Percentiles rank a stretch among this genome's conserved stretches.
phyloP scores from a whole-genome alignment of 306 rosid genomes.

The Fragaria iinumae region DNA sequence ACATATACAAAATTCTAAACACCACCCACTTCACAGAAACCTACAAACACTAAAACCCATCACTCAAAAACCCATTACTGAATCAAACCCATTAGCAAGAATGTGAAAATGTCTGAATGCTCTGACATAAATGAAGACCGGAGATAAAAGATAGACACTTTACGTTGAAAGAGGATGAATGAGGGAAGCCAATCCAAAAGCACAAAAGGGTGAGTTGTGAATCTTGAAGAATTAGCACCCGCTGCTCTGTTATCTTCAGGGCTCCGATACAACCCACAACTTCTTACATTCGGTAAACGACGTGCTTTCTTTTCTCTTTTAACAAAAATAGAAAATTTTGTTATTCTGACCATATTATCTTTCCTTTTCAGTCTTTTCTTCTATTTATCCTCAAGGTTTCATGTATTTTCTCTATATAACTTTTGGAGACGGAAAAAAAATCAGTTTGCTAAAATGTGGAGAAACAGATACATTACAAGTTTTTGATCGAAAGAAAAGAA shows the following conservation, averaged over 20 bases:
- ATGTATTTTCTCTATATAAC: too few species aligned
- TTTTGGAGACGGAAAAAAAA: too few species aligned
- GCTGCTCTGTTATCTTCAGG: conserved; percentile 38
- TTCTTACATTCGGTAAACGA: conserved; percentile 16
- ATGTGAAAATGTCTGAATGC: conserved; percentile 20
- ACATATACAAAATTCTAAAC: conserved; percentile 5
- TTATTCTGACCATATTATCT: background rate
- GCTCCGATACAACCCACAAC: conserved; percentile 16
- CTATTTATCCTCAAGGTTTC: background rate
- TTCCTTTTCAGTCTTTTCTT: too few species aligned
- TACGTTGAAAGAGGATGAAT: background rate
- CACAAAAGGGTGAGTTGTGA: background rate
- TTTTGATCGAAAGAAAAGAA: too few species aligned
- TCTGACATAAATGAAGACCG: background rate
- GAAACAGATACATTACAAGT: too few species aligned
- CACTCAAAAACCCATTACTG: conserved; percentile 23
- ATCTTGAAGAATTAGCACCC: conserved; percentile 37
- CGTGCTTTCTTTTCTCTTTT: background rate
- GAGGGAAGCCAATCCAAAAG: conserved; percentile 23
- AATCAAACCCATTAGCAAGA: conserved; percentile 19
- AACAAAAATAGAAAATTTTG: background rate
- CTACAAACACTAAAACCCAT: conserved; percentile 6
- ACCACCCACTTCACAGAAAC: conserved; percentile 17
- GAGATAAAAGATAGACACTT: background rate
- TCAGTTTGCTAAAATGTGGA: too few species aligned